These are phyloP conservation scores for Picea glauca DNA, from an alignment of 75 land plant species.

Conservation along the genomic window DNA sequence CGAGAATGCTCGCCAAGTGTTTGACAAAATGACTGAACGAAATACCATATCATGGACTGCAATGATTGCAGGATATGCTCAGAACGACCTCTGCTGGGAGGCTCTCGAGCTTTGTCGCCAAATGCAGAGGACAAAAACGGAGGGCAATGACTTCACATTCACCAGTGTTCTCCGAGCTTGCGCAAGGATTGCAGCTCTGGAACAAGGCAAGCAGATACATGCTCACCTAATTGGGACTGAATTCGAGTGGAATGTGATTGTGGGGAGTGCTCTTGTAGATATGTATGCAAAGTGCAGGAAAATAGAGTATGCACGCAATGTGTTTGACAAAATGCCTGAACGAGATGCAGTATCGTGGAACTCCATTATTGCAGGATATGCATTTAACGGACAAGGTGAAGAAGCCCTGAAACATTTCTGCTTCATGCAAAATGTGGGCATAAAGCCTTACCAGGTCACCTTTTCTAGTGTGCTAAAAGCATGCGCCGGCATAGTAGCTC, in stretches of 20 bases:
- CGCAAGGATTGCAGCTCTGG: slow-evolving; percentile 20
- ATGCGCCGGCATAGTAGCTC: slow-evolving; percentile 14
- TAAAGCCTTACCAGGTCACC: slow-evolving; percentile 48
- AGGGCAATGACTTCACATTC: background rate
- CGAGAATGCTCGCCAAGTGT: slow-evolving; percentile 16
- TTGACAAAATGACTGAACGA: slow-evolving; percentile 16
- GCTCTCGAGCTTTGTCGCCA: slow-evolving; percentile 9
- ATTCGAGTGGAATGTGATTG: slow-evolving; percentile 32
- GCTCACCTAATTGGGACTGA: slow-evolving; percentile 23
- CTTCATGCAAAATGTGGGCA: slow-evolving; percentile 32
- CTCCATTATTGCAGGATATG: slow-evolving; percentile 47
- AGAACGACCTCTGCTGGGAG: slow-evolving; percentile 11
- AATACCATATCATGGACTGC: slow-evolving; percentile 31
- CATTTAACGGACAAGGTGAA: slow-evolving; percentile 26
- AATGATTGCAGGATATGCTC: slow-evolving; percentile 35
- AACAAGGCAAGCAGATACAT: slow-evolving; percentile 33
- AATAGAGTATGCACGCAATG: slow-evolving; percentile 20
- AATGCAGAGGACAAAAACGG: background rate
- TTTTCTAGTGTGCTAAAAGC: slow-evolving; percentile 46
- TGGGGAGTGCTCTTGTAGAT: slow-evolving; percentile 54
- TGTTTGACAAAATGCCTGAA: slow-evolving; percentile 49
- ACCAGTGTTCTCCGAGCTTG: slow-evolving; percentile 33
- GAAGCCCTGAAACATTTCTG: slow-evolving; percentile 24
- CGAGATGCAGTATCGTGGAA: slow-evolving; percentile 70
- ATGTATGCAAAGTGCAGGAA: slow-evolving; percentile 64